A percentile compares a stretch with the other conserved stretches of the same genome.
These are phyloP conservation scores for Beauveria brongniartii DNA, from an alignment of 2,329 filamentous ascomycete species.

Conservation along the genomic window DNA sequence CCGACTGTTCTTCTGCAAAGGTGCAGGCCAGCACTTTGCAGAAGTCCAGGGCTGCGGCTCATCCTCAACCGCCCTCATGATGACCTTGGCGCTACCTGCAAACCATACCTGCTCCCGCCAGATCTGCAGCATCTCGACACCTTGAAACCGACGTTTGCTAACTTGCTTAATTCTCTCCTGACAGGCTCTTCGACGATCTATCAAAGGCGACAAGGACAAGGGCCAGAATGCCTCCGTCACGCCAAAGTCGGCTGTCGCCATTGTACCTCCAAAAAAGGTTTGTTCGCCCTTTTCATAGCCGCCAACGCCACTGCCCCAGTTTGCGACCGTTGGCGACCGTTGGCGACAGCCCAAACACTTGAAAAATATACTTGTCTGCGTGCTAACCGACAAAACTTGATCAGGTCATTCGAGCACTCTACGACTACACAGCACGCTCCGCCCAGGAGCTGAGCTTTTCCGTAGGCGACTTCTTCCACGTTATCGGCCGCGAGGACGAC, in stretches of 20 bases:
- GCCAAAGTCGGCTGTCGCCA: conserved; percentile 79
- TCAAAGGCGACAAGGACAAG: conserved; percentile 81
- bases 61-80: not conserved
- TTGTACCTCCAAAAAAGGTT: conserved; percentile 90
- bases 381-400: not conserved
- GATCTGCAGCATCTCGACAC: not conserved
- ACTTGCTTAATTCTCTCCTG: conserved; percentile 34
- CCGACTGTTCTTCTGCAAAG: not conserved
- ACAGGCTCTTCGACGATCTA: conserved; percentile 75
- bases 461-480: conserved; percentile 95
- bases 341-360: not conserved
- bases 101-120: not conserved
- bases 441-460: conserved; percentile 81
- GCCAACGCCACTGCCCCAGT: not conserved
- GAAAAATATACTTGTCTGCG: not conserved
- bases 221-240: conserved; percentile 64
- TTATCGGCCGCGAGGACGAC: conserved; percentile 92
- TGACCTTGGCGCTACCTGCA: not conserved
- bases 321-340: not conserved
- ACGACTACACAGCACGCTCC: conserved; percentile 77
- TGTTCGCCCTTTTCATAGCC: conserved; percentile 21
- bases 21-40: not conserved
- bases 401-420: conserved; percentile 93
- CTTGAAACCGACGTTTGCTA: conserved; percentile 22
- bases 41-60: not conserved